A percentile compares a stretch with the other conserved stretches of the same genome.
These are phyloP conservation scores for Limonium bicolor DNA, from an alignment of 148 eudicot species.

Conservation along the genomic window DNA sequence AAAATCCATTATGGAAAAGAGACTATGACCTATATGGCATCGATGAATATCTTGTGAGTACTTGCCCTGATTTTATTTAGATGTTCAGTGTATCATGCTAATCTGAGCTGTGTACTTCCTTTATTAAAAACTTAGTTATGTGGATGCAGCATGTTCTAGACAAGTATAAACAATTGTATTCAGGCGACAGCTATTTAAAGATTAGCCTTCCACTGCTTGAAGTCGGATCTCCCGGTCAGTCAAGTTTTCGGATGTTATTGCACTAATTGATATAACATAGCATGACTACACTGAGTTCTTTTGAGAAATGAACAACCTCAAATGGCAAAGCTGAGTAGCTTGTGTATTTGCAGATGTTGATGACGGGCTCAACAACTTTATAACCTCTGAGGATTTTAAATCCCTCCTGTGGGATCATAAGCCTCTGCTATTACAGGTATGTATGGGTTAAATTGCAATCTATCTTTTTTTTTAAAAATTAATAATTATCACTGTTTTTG, in stretches of 20 bases:
- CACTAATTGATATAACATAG: too few species aligned
- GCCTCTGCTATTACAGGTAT: constrained; percentile 52
- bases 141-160: constrained; percentile 43
- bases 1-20: constrained; percentile 66
- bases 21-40: constrained; percentile 66
- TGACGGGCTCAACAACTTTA: constrained; percentile 22
- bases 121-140: background rate
- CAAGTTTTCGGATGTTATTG: too few species aligned
- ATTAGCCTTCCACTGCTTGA: constrained; percentile 47
- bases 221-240: constrained; percentile 39
- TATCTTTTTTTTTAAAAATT: too few species aligned
- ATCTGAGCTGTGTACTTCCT: background rate
- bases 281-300: too few species aligned
- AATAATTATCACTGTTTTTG: too few species aligned
- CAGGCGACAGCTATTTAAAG: constrained; percentile 27
- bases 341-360: constrained; percentile 26
- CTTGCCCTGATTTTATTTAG: background rate
- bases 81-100: background rate
- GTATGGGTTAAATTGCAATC: too few species aligned
- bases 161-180: constrained; percentile 26
- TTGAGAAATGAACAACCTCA: too few species aligned
- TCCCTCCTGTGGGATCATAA: constrained; percentile 26
- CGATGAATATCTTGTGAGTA: constrained; percentile 64
- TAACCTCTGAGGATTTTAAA: constrained; percentile 29
- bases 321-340: too few species aligned